Evolutionary conservation across 768 basidiomycete species (phyloP), one percentile per base, ranked within the genome.

Genomic region (Termitomyces heimii): DNA sequence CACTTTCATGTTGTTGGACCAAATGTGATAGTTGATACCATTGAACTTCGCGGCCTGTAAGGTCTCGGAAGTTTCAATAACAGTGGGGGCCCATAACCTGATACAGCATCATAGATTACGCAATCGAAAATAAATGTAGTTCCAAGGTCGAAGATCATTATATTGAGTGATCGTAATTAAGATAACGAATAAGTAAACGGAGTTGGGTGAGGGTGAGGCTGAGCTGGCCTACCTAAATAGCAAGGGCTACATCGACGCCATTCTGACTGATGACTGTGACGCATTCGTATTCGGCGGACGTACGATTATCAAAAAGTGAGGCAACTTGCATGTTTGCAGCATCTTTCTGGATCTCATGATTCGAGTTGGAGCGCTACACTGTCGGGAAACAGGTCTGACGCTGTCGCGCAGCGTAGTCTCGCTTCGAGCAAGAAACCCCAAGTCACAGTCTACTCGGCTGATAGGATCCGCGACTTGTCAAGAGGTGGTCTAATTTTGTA

Each of bases 401-500:
- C 39, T 32, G 47, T 40, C 26, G 57, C 57, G 73, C 78, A 42
- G 24, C 24, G 26, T 16, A 37, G 18, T 35, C 14, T 14, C 35
- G 13, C 14, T 16, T 50, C 48, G 3, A 35, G 35, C 34, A 35
- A 37, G 49, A 37, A 16, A 9, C 49, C 49, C 9, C 34, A 50
- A 22, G 22, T 37, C 6, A 37, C 24, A 26, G 9, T 51, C 9
- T 60, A 65, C 34, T 57, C 62, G 3, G 42, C 53, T 5, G 59
- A 59, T 26, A 53, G 34, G 16, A 56, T 63, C 40, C 47, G 55
- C 1, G 77, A 86, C 8, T 68, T 88, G 77, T 88, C 63, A 78
- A 84, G 29, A 56, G 68, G 78, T 28, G 86, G 83, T 5, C 74
- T 86, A 55, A 78, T 88, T 50, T 75, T 89, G 13, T 82, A 89